Evolutionary conservation across 352 stramenopile genomes (phyloP).

Genomic region (Globisporangium camurandrum): DNA sequence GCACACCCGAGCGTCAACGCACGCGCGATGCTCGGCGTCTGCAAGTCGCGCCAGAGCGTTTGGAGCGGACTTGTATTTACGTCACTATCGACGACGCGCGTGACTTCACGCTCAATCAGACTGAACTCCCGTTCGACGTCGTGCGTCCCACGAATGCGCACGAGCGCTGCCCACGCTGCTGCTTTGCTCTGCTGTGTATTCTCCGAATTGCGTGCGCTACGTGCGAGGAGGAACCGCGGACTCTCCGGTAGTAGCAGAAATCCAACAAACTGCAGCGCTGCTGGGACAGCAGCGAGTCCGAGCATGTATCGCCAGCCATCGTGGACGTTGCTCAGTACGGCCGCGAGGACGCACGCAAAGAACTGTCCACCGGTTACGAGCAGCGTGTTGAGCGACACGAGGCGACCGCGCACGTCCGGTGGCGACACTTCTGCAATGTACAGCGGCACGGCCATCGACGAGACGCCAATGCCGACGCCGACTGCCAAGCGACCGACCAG

Average conservation of each 20-base stretch:
- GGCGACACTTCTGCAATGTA: conserved; percentile 76
- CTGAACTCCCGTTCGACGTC: conserved; percentile 49
- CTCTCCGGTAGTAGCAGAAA: conserved; percentile 65
- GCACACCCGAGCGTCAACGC: conserved; percentile 53
- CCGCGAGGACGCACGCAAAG: conserved; percentile 62
- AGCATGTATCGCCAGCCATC: conserved; percentile 81
- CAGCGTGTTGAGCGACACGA: conserved; percentile 77
- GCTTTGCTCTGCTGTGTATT: conserved; percentile 19
- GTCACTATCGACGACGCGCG: conserved; percentile 14
- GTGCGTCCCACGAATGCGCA: conserved; percentile 42
- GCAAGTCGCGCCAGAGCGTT: conserved; percentile 31
- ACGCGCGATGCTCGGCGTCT: conserved; percentile 24
- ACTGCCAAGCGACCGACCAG: conserved; percentile 53
- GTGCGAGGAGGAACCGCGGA: conserved; percentile 54
- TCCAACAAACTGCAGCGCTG: conserved; percentile 56
- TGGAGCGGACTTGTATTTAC: too few species aligned
- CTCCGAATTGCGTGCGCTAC: conserved; percentile 13
- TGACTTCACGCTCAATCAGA: conserved; percentile 47
- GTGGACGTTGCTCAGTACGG: conserved; percentile 35
- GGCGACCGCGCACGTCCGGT: conserved; percentile 44
- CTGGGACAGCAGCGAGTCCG: conserved; percentile 54
- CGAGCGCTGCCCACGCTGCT: conserved; percentile 33
- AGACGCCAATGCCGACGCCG: conserved; percentile 56
- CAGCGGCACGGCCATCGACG: conserved; percentile 69
- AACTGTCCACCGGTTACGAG: conserved; percentile 73